Evolutionary conservation across 2,329 filamentous ascomycete species (phyloP).

Genomic region (Aspergillus ustus): DNA sequence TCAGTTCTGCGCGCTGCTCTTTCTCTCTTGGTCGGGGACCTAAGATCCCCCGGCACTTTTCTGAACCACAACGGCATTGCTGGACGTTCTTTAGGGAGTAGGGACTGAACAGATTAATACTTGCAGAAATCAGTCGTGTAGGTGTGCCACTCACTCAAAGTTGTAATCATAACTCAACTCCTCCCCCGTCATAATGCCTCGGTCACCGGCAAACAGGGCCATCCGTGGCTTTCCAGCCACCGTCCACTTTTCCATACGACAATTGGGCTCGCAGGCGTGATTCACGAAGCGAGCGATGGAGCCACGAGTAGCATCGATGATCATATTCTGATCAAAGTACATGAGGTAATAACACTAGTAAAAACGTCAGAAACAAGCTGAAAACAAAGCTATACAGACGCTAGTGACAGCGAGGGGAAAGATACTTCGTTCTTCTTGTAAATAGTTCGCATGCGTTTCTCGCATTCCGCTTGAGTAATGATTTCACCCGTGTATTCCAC

Average conservation of each 20-base stretch:
- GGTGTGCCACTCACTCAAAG: conserved; percentile 60
- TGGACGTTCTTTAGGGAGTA: conserved; percentile 68
- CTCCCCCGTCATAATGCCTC: conserved; percentile 89
- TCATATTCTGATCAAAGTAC: conserved; percentile 98
- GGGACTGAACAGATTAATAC: conserved; percentile 43
- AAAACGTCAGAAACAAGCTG: conserved; percentile 19
- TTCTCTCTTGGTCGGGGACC: conserved; percentile 60
- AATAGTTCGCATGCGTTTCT: conserved; percentile 86
- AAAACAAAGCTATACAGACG: neutral
- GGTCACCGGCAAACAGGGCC: conserved; percentile 91
- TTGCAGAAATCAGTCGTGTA: neutral
- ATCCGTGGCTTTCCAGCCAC: conserved; percentile 92
- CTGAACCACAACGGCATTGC: conserved; percentile 65
- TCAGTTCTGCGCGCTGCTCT: conserved; percentile 37
- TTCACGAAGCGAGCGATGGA: conserved; percentile 98
- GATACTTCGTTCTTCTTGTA: conserved; percentile 92
- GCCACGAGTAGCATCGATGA: conserved; percentile 94
- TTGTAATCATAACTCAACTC: conserved; percentile 95
- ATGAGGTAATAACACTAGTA: conserved; percentile 93
- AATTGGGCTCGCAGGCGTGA: conserved; percentile 95
- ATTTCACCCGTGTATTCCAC: conserved; percentile 99
- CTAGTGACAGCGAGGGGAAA: conserved; percentile 11
- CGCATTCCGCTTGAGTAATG: conserved; percentile 91
- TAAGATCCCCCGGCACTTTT: conserved; percentile 65
- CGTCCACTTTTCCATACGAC: conserved; percentile 97